These are phyloP conservation scores for Candida orba DNA, from an alignment of 805 yeast genomes.

Conservation along the genomic window DNA sequence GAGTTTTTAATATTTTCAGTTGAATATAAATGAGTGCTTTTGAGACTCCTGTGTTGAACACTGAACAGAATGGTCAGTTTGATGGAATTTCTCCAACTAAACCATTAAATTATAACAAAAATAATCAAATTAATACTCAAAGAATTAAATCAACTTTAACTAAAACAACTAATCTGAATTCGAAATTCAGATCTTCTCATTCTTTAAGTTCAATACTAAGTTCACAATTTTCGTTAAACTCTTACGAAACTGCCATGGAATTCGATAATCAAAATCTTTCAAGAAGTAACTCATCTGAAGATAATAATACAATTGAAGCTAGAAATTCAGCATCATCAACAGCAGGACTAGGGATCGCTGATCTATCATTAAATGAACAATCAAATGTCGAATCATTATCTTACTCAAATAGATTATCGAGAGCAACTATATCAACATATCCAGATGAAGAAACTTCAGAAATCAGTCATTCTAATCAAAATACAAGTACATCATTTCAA, in stretches of 20 bases:
- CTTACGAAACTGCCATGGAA: slow-evolving; percentile 21
- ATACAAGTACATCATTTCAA: no score
- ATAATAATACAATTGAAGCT: neutral
- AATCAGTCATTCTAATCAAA: neutral
- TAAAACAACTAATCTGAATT: neutral
- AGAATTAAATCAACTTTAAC: neutral
- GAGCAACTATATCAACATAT: slow-evolving; percentile 4
- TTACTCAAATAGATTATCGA: slow-evolving; percentile 1
- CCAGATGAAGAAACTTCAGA: slow-evolving; percentile 21
- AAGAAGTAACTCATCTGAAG: neutral
- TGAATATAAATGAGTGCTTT: neutral
- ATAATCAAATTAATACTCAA: neutral
- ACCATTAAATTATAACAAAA: slow-evolving; percentile 16
- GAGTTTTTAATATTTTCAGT: no score
- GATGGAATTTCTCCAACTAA: slow-evolving; percentile 21
- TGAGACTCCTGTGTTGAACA: no score
- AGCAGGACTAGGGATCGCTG: slow-evolving; percentile 14
- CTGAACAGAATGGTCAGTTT: no score
- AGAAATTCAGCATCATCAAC: neutral
- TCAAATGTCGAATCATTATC: neutral
- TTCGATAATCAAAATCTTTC: neutral
- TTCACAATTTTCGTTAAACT: slow-evolving; percentile 8
- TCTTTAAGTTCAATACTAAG: slow-evolving; percentile 12
- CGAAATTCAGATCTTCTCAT: slow-evolving; percentile 1
- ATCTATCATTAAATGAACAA: slow-evolving; percentile 6